Base-by-base conservation (phyloP, 176 grass and related monocot genomes). In the Triticum urartu region DNA sequence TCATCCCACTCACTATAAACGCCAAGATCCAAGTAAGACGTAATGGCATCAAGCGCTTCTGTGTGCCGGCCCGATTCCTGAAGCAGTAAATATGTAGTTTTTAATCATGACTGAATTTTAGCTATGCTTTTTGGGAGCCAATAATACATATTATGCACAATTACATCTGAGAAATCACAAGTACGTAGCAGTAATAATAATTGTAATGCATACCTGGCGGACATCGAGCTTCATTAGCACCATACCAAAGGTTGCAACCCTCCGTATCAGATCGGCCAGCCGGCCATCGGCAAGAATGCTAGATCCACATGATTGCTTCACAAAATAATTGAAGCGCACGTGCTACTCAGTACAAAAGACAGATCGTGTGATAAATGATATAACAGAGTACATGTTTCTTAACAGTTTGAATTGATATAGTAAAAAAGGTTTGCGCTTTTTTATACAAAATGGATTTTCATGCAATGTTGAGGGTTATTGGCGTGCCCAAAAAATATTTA, bases 211-310 rank as follows among this genome's bases (percentile, higher is more conserved):
- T 63, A 97, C 95, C 92, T 95, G 96, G 26, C 96, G 96, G 45
- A 98, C 68, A 32, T 98, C 96, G 21, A 98, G 88, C 86, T 98
- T 98, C 93, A 95, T 95, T 69, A 98, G 65, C 59, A 91, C 91
- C 93, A 98, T 90, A 72, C 93, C 93, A 80, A 98, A 98, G 64
- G 88, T 98, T 9, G 93, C 88, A 88, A 98, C 89, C 82, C 93
- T 87, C 66, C 96, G 84, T 88, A 98, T 95, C 69, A 98, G 87
- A 98, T 98, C 93, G 86, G 93, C 90, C 60, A 98, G 85, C 48
- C 93, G 89, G 24, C 96, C 93, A 83, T 98, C 93, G 5, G 96
- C 96, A 79, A 98, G 86, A 17, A 90, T 82, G 35, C 81, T 89
- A 54, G 88, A 91, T 75, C 91, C 96, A 80, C 96, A 92, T 76